Evolutionary conservation across 495 filamentous ascomycete species (phyloP).

Genomic region (Letharia lupina): DNA sequence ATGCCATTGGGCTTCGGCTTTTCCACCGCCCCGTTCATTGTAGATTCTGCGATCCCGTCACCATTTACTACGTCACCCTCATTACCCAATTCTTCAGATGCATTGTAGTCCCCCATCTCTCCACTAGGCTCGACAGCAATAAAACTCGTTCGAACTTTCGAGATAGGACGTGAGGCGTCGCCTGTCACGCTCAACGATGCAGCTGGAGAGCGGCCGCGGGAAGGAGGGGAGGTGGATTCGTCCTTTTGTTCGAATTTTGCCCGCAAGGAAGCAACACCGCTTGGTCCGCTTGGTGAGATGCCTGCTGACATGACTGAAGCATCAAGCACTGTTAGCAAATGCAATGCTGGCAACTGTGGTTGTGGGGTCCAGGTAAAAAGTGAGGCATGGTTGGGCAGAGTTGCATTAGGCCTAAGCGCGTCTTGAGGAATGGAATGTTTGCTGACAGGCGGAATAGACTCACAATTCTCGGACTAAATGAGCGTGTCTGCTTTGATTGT

Average conservation of each 20-base stretch:
- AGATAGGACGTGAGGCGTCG: conserved; percentile 49
- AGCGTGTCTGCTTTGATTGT: not conserved
- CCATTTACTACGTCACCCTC: conserved; percentile 9
- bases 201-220: conserved; percentile 66
- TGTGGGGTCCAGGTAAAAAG: conserved; percentile 5
- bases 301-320: conserved; percentile 42
- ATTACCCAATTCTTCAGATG: conserved; percentile 19
- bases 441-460: conserved; percentile 7
- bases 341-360: conserved; percentile 3
- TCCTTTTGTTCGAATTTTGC: conserved; percentile 74
- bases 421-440: conserved; percentile 12
- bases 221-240: conserved; percentile 49
- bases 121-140: conserved; percentile 64
- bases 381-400: conserved; percentile 13
- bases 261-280: conserved; percentile 63
- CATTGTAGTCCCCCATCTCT: conserved; percentile 31
- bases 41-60: not conserved
- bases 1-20: conserved; percentile 9
- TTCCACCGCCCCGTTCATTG: not conserved
- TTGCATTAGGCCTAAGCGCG: conserved; percentile 17
- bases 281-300: conserved; percentile 41
- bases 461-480: conserved; percentile 3
- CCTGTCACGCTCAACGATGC: conserved; percentile 24
- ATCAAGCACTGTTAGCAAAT: conserved; percentile 16
- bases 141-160: conserved; percentile 77